Evolutionary conservation across 2,329 filamentous ascomycete genomes (phyloP), one percentile per base, ranked within the genome.

Genomic region (Pseudogymnoascus pannorum): DNA sequence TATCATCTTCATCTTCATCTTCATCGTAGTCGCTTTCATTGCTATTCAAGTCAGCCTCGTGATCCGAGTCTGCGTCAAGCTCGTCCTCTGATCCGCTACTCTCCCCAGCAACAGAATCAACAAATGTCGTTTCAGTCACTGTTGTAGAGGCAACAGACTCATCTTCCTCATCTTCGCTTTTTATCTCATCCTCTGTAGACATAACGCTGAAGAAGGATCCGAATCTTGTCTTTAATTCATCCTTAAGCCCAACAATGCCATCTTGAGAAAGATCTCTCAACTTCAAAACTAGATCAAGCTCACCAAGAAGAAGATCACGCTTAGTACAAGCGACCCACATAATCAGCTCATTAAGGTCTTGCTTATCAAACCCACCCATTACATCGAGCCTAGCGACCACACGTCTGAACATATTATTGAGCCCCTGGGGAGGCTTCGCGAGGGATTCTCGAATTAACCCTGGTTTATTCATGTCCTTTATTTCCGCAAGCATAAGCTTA

Each of bases 311-410:
- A 68, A 31, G 29, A 66, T 65, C 14, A 61, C 62, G 22, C 66
- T 66, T 33, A 65, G 12, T 5, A 36, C 36, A 24, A 33, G 40
- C 20, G 63, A 63, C 1, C 65, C 62, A 16, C 64, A 63, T 16
- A 59, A 58, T 24, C 61, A 66, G 14, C 58, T 60, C 1, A 64
- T 64, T 60, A 65, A 70, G 9, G 63, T 31, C 58, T 61, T 67
- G n/a, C 62, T 64, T 2, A 66, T 60, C 24, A 38, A 58, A 20
- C 59, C 51, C 24, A 20, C 51, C 60, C n/a, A 57, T 38, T 6
- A 66, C 36, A 5, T 60, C 60, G 5, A 63, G 33, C 33, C 12
- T 35, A 35, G 33, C 14, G 12, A 35, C 33, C 33, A 35, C 33
- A 35, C 33, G 33, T 35, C 12, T 35, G 11, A 35, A n/a, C 33